Conservation (phyloP, 2,329 filamentous ascomycete species). For the Byssochlamys sp. region DNA sequence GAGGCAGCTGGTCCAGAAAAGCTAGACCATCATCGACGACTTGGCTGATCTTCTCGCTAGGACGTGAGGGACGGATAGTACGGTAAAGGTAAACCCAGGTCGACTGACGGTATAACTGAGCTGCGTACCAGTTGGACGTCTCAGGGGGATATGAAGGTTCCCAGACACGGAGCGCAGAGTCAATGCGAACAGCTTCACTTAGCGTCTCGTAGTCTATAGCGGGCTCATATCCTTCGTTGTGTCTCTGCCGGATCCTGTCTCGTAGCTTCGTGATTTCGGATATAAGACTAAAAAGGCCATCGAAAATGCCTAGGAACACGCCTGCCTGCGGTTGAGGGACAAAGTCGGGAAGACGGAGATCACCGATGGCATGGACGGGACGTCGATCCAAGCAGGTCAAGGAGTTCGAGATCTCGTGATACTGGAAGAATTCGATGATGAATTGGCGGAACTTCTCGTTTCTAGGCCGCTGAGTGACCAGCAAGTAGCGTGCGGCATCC, state of each 20-base stretch:
- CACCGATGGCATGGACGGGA: slow-evolving; percentile 43
- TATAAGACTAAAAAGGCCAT: slow-evolving; percentile 70
- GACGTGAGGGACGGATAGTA: slow-evolving; percentile 49
- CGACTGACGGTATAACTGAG: slow-evolving; percentile 52
- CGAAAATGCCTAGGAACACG: slow-evolving; percentile 66
- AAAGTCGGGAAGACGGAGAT: slow-evolving; percentile 46
- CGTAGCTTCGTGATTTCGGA: slow-evolving; percentile 69
- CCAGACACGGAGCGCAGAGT: slow-evolving; percentile 66
- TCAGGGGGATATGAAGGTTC: slow-evolving; percentile 48
- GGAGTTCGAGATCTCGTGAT: slow-evolving; percentile 57
- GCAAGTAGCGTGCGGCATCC: slow-evolving; percentile 61
- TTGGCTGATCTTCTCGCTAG: slow-evolving; percentile 45
- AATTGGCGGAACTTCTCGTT: slow-evolving; percentile 64
- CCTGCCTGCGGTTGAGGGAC: slow-evolving; percentile 48
- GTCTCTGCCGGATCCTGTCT: slow-evolving; percentile 61
- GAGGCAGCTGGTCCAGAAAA: slow-evolving; percentile 48
- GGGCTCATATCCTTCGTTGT: slow-evolving; percentile 53
- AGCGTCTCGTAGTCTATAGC: slow-evolving; percentile 64
- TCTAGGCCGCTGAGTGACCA: slow-evolving; percentile 50
- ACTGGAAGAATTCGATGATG: slow-evolving; percentile 70
- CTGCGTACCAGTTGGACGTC: slow-evolving; percentile 46
- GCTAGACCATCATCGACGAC: slow-evolving; percentile 50
- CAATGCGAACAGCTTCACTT: slow-evolving; percentile 64
- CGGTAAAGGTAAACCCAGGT: slow-evolving; percentile 56
- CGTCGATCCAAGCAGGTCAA: slow-evolving; percentile 48